phyloP scores from a whole-genome alignment of 2,329 filamentous ascomycete species.

The Bipolaris victoriae region DNA sequence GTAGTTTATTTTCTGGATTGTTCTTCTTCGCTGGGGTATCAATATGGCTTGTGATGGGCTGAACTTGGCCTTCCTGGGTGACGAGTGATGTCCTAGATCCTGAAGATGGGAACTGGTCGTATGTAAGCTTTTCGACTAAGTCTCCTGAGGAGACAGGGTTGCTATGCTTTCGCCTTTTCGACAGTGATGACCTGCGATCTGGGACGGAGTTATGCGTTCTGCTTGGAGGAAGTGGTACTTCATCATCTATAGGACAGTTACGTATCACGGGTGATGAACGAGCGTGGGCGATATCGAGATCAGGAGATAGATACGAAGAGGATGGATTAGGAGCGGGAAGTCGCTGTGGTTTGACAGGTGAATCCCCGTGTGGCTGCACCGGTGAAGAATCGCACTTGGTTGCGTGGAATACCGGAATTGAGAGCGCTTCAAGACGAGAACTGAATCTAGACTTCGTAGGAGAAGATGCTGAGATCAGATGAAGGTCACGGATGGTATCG shows the following conservation, averaged over 20 bases:
- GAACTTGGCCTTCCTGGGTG: background rate
- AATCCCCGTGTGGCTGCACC: slow-evolving; percentile 18
- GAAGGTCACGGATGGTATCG: slow-evolving; percentile 8
- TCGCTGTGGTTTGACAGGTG: slow-evolving; percentile 14
- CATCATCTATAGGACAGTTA: background rate
- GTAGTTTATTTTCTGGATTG: slow-evolving; percentile 11
- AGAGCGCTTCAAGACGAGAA: slow-evolving; percentile 22
- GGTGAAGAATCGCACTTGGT: slow-evolving; percentile 9
- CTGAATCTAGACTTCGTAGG: slow-evolving; percentile 31
- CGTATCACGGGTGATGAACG: slow-evolving; percentile 12
- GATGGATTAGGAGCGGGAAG: background rate
- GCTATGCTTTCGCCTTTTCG: slow-evolving; percentile 2
- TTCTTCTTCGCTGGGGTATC: background rate
- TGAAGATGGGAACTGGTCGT: slow-evolving; percentile 6
- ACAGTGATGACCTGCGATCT: background rate
- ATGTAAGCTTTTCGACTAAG: slow-evolving; percentile 3
- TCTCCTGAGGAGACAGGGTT: slow-evolving; percentile 17
- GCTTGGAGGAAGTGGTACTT: background rate
- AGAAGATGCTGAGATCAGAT: slow-evolving; percentile 30
- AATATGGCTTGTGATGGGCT: slow-evolving; percentile 1
- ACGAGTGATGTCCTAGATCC: background rate
- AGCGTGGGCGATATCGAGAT: slow-evolving; percentile 16
- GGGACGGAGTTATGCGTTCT: background rate
- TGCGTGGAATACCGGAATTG: slow-evolving; percentile 21
- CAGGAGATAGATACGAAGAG: slow-evolving; percentile 4